Evolutionary conservation across 768 basidiomycete species (phyloP).

Genomic region (Boletus coccyginus): DNA sequence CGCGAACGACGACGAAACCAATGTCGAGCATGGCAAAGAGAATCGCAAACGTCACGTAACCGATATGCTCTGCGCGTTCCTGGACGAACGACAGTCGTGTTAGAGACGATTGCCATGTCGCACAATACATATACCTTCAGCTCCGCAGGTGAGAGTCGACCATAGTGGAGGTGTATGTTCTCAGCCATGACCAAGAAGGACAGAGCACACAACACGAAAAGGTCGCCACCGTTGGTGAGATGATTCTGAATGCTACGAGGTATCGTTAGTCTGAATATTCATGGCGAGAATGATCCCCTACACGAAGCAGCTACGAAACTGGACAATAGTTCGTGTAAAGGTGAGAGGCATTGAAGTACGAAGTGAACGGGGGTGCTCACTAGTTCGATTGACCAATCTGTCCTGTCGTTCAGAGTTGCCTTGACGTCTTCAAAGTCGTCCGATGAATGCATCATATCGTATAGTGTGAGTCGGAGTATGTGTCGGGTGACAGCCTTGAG

Average conservation of each 20-base stretch:
- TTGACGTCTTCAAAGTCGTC: constrained; percentile 18
- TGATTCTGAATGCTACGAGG: constrained; percentile 15
- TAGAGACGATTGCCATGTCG: too few species aligned
- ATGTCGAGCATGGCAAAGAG: constrained; percentile 8
- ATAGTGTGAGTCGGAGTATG: constrained; percentile 8
- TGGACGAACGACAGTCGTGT: too few species aligned
- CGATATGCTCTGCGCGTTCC: constrained; percentile 1
- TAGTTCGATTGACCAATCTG: constrained; percentile 16
- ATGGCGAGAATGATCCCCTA: background rate
- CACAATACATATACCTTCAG: constrained; percentile 12
- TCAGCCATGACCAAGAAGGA: constrained; percentile 17
- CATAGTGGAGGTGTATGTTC: constrained; percentile 14
- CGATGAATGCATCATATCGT: constrained; percentile 12
- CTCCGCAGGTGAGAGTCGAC: constrained; percentile 14
- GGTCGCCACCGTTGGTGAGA: background rate
- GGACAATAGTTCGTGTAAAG: background rate
- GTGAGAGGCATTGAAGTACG: background rate
- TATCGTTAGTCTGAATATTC: background rate
- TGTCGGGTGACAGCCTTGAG: background rate
- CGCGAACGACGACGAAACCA: constrained; percentile 10
- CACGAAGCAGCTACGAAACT: constrained; percentile 10
- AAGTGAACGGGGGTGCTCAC: constrained; percentile 1
- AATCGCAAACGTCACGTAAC: constrained; percentile 6
- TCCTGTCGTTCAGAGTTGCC: constrained; percentile 6
- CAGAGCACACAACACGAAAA: constrained; percentile 9